phyloP scores from a whole-genome alignment of 2,329 filamentous ascomycete species.

The Allantophomopsis lycopodina region DNA sequence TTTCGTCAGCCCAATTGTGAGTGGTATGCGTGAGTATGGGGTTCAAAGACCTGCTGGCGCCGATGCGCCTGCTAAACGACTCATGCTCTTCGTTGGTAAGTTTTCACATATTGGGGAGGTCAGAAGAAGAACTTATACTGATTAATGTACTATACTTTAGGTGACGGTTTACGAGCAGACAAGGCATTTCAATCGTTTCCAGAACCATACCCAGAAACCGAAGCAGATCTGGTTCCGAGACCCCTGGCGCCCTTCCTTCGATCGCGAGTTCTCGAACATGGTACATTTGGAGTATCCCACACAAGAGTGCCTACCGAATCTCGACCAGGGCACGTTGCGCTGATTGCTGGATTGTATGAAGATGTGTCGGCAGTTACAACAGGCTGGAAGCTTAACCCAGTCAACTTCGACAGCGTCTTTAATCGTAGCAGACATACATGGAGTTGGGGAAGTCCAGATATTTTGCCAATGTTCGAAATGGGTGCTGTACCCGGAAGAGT shows the following conservation, averaged over 20 bases:
- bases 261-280: constrained; percentile 74
- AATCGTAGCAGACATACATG: constrained; percentile 93
- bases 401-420: constrained; percentile 98
- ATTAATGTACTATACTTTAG: constrained; percentile 24
- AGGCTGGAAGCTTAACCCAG: constrained; percentile 96
- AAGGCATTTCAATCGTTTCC: constrained; percentile 93
- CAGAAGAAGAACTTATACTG: constrained; percentile 1
- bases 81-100: constrained; percentile 86
- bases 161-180: constrained; percentile 89
- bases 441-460: constrained; percentile 98
- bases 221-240: constrained; percentile 54
- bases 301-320: constrained; percentile 96
- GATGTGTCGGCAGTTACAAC: constrained; percentile 96
- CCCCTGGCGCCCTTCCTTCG: constrained; percentile 85
- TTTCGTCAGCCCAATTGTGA: constrained; percentile 94
- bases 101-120: constrained; percentile 2
- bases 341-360: constrained; percentile 94
- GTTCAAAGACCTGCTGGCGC: constrained; percentile 44
- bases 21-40: constrained; percentile 76
- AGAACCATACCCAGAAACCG: constrained; percentile 61
- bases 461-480: constrained; percentile 90
- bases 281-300: constrained; percentile 94
- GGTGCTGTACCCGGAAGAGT: constrained; percentile 82
- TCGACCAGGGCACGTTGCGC: constrained; percentile 85
- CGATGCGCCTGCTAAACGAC: constrained; percentile 72